Evolutionary conservation across 169 alveolate genomes (phyloP).

Genomic region (Plasmodium inui): DNA sequence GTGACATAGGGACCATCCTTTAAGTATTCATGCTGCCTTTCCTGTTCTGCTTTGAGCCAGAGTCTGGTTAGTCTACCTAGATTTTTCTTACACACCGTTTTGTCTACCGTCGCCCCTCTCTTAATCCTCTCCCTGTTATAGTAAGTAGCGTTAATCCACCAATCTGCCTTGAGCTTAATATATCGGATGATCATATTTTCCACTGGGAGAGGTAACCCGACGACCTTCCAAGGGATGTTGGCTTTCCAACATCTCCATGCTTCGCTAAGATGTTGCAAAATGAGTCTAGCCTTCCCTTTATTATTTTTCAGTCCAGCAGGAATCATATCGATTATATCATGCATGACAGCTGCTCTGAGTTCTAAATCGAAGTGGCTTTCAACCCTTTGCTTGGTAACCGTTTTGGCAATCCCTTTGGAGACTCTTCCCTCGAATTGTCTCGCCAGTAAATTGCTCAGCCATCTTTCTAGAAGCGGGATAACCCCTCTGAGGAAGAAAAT

Average conservation of each 20-base stretch:
- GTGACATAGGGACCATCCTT: constrained; percentile 99
- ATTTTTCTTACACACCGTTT: constrained; percentile 99
- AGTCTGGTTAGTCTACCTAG: constrained; percentile 99
- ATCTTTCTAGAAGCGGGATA: constrained; percentile 99
- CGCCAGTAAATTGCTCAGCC: constrained; percentile 99
- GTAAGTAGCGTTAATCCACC: constrained; percentile 99
- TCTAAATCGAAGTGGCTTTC: constrained; percentile 99
- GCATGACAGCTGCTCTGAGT: constrained; percentile 99
- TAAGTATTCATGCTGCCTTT: constrained; percentile 98
- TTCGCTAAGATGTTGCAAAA: constrained; percentile 98
- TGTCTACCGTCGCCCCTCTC: constrained; percentile 99
- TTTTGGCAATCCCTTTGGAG: constrained; percentile 97
- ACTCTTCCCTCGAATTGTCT: constrained; percentile 99
- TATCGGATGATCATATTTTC: constrained; percentile 98
- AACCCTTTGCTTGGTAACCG: constrained; percentile 99
- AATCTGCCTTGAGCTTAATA: constrained; percentile 99
- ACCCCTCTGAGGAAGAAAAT: constrained; percentile 98
- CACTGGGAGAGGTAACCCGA: constrained; percentile 99
- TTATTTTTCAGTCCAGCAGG: constrained; percentile 99
- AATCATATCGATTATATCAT: constrained; percentile 99
- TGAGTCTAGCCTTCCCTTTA: constrained; percentile 95
- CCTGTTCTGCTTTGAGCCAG: constrained; percentile 98
- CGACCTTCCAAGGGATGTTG: constrained; percentile 99
- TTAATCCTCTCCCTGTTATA: constrained; percentile 99
- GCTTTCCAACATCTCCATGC: constrained; percentile 99